phyloP scores from a whole-genome alignment of 768 basidiomycete species.

The Mycena galopus region DNA sequence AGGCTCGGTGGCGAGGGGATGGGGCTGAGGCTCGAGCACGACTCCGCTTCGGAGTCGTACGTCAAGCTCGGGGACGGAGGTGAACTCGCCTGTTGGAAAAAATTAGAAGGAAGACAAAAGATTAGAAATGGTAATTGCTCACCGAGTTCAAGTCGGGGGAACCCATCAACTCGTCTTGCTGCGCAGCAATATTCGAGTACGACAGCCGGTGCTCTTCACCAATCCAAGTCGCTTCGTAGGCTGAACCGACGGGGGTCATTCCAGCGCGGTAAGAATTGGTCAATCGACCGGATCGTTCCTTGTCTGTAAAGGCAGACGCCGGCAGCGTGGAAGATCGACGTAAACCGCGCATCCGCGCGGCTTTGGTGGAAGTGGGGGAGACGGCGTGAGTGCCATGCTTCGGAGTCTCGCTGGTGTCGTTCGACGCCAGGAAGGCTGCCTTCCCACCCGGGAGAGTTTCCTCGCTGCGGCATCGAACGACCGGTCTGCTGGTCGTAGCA shows the following conservation, averaged over 20 bases:
- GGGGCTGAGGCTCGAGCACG: conserved; percentile 52
- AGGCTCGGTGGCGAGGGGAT: conserved; percentile 71
- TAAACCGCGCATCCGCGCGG: conserved; percentile 42
- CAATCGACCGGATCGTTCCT: conserved; percentile 6
- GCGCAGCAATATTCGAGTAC: conserved; percentile 30
- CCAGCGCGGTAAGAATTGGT: background rate
- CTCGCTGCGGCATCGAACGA: conserved; percentile 69
- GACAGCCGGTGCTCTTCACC: conserved; percentile 32
- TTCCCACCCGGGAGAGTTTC: conserved; percentile 42
- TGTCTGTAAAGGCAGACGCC: conserved; percentile 44
- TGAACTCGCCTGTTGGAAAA: conserved; percentile 12
- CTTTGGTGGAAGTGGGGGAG: conserved; percentile 33
- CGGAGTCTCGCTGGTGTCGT: conserved; percentile 26
- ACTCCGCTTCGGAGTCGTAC: too few relatives aligned
- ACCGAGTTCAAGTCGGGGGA: conserved; percentile 31
- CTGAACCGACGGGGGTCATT: background rate
- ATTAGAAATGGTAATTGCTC: background rate
- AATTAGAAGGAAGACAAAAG: conserved; percentile 1
- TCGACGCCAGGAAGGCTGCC: conserved; percentile 44
- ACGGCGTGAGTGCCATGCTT: background rate
- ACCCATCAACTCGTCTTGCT: conserved; percentile 32
- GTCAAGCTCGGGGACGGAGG: conserved; percentile 21
- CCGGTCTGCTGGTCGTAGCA: conserved; percentile 47
- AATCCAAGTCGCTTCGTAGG: conserved; percentile 18
- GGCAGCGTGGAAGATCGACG: conserved; percentile 61